These are phyloP conservation scores for Cytospora piceicola DNA, from an alignment of 2,329 filamentous ascomycete species.

Conservation along the genomic window DNA sequence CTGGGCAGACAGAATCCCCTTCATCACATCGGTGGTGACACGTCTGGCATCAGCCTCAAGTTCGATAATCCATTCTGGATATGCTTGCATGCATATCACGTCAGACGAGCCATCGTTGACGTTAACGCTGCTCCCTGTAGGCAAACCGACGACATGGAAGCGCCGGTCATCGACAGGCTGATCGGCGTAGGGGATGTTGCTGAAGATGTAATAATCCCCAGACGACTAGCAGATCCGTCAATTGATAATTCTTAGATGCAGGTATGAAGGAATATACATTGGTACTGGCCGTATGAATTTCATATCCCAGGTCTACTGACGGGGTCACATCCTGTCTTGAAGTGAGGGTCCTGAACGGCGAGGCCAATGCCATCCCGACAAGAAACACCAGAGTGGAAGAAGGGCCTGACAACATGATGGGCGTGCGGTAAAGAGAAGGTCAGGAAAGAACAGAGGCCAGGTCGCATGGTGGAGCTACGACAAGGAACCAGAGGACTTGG, in stretches of 20 bases:
- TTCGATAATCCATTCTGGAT: slow-evolving; percentile 37
- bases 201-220: slow-evolving; percentile 44
- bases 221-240: slow-evolving; percentile 33
- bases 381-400: neutral
- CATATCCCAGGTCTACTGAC: slow-evolving; percentile 38
- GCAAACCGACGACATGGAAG: slow-evolving; percentile 40
- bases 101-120: slow-evolving; percentile 32
- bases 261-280: slow-evolving; percentile 32
- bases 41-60: slow-evolving; percentile 28
- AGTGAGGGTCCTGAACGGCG: slow-evolving; percentile 4
- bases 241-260: neutral
- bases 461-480: too few relatives aligned
- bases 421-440: neutral
- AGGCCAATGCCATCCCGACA: slow-evolving; percentile 2
- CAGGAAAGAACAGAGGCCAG: neutral
- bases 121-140: slow-evolving; percentile 34
- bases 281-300: slow-evolving; percentile 34
- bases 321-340: slow-evolving; percentile 18
- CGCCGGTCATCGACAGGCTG: slow-evolving; percentile 42
- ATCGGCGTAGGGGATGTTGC: slow-evolving; percentile 44
- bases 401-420: neutral
- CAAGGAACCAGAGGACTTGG: neutral
- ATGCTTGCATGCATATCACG: slow-evolving; percentile 38
- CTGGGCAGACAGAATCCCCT: slow-evolving; percentile 29
- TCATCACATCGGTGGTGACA: slow-evolving; percentile 26